Conservation (phyloP, 768 basidiomycete species). For the Termitomyces heimii region DNA sequence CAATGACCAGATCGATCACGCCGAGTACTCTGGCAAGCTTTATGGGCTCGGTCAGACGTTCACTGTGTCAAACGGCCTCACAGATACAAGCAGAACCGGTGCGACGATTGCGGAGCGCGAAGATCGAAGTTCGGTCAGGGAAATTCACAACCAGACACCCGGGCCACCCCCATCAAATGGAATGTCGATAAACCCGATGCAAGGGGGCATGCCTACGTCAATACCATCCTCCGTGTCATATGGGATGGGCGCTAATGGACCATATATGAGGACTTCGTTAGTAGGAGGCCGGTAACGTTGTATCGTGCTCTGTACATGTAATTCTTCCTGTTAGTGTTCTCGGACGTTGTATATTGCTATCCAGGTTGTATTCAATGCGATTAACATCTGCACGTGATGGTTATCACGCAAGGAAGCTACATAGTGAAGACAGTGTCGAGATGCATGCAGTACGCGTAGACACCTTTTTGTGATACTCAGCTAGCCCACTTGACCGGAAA, state of each 20-base stretch:
- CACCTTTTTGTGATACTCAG: background rate
- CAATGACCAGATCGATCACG: slow-evolving; percentile 80
- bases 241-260: slow-evolving; percentile 53
- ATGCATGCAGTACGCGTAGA: background rate
- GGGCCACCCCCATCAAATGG: slow-evolving; percentile 35
- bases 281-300: background rate
- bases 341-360: background rate
- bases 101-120: slow-evolving; percentile 82
- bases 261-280: slow-evolving; percentile 51
- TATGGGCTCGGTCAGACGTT: slow-evolving; percentile 83
- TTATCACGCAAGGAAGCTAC: background rate
- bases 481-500: background rate
- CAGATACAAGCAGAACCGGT: slow-evolving; percentile 61
- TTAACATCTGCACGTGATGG: background rate
- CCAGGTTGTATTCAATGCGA: background rate
- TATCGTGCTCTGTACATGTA: background rate
- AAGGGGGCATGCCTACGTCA: slow-evolving; percentile 30
- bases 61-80: slow-evolving; percentile 57
- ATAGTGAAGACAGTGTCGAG: background rate
- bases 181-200: slow-evolving; percentile 37
- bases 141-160: slow-evolving; percentile 54
- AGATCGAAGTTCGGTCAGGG: slow-evolving; percentile 50
- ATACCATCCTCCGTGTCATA: slow-evolving; percentile 47
- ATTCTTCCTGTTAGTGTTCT: background rate
- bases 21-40: slow-evolving; percentile 75